Conservation (phyloP, 2,329 filamentous ascomycete species). For the Penicillium brevicompactum region DNA sequence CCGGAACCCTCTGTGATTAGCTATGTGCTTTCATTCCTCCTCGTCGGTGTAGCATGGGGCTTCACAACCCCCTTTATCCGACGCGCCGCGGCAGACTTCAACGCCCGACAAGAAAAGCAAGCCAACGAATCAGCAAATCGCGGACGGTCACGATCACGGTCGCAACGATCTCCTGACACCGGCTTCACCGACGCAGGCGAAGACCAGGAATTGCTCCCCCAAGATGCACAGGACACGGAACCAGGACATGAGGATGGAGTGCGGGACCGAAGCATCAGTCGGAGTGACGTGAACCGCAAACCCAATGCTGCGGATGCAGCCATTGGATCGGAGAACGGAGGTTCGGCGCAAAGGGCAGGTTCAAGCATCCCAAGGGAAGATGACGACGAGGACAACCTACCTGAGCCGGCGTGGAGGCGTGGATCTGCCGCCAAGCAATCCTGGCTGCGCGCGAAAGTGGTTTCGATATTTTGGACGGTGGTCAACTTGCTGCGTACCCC, state of each 20-base stretch:
- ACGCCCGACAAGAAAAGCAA: conserved; percentile 52
- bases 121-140: conserved; percentile 4
- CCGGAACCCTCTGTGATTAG: conserved; percentile 59
- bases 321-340: conserved; percentile 31
- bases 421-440: conserved; percentile 37
- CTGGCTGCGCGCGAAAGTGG: conserved; percentile 64
- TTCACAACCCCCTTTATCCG: conserved; percentile 92
- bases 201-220: conserved; percentile 19
- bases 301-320: conserved; percentile 43
- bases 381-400: conserved; percentile 16
- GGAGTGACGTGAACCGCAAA: conserved; percentile 8
- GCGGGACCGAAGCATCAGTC: conserved; percentile 18
- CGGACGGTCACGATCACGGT: conserved; percentile 14
- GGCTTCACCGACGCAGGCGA: conserved; percentile 5
- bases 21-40: conserved; percentile 84
- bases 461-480: conserved; percentile 71
- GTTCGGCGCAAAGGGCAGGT: conserved; percentile 45
- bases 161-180: neutral
- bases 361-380: conserved; percentile 10
- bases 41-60: conserved; percentile 91
- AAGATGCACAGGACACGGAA: conserved; percentile 3
- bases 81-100: conserved; percentile 75
- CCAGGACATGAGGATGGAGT: conserved; percentile 4
- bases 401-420: conserved; percentile 35
- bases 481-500: conserved; percentile 78